phyloP scores from a whole-genome alignment of 2,329 filamentous ascomycete species.

The Coniochaeta hoffmannii region DNA sequence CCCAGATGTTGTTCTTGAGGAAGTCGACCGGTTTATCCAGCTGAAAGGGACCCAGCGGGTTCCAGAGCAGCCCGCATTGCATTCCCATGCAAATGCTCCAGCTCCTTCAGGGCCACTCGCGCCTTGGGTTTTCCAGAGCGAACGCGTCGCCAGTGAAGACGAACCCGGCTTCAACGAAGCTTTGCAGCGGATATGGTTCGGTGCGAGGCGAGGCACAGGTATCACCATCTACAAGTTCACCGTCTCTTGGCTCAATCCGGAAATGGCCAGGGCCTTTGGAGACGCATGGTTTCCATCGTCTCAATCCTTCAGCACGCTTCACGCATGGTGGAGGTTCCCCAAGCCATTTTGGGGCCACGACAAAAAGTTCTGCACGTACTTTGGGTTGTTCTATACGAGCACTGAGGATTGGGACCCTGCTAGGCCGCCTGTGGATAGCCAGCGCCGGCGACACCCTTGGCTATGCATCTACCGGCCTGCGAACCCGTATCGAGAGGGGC shows the following conservation, averaged over 20 bases:
- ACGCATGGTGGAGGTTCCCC: conserved; percentile 28
- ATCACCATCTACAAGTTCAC: conserved; percentile 29
- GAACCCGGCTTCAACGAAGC: neutral
- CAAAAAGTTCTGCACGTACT: conserved; percentile 26
- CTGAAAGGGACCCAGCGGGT: neutral
- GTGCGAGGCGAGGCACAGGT: no score
- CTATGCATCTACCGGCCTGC: conserved; percentile 38
- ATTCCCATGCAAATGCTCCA: no score
- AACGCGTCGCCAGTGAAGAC: conserved; percentile 5
- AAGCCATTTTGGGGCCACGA: conserved; percentile 13
- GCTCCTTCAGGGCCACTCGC: neutral
- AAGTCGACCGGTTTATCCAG: conserved; percentile 8
- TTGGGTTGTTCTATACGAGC: conserved; percentile 44
- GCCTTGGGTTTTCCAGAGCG: conserved; percentile 9
- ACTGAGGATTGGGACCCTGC: conserved; percentile 27
- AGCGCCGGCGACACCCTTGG: conserved; percentile 38
- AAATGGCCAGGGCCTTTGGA: conserved; percentile 28
- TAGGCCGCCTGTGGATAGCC: conserved; percentile 10
- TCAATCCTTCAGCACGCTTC: no score
- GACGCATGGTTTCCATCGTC: no score
- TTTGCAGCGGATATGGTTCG: neutral
- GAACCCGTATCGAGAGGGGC: conserved; percentile 16
- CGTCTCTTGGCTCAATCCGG: conserved; percentile 32
- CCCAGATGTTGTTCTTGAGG: conserved; percentile 23
- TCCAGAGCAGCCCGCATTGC: no score